Conservation (phyloP, 176 grass and related monocot species). For the Triticum urartu region DNA sequence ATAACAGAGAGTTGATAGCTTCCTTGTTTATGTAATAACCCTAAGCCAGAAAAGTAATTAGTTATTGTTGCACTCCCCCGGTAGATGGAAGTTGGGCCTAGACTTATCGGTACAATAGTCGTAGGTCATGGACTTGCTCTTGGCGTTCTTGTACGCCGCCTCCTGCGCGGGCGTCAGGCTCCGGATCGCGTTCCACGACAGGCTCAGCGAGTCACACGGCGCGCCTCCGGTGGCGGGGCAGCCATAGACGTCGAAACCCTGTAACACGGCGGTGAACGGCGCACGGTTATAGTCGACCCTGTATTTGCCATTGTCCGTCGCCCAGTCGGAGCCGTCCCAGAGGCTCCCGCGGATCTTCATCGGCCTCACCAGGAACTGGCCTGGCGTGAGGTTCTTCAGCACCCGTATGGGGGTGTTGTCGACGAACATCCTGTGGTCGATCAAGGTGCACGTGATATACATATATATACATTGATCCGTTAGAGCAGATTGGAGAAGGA, state of each 20-base stretch:
- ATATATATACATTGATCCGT: no score
- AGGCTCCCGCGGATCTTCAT: conserved; percentile 57
- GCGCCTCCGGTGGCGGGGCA: background rate
- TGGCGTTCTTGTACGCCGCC: conserved; percentile 47
- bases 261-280: conserved; percentile 52
- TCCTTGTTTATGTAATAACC: no score
- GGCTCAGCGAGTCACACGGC: conserved; percentile 29
- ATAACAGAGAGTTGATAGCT: background rate
- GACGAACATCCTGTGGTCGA: conserved; percentile 45
- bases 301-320: conserved; percentile 46
- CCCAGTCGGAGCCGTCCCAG: conserved; percentile 72
- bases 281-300: conserved; percentile 51
- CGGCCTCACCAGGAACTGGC: conserved; percentile 41
- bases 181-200: conserved; percentile 50
- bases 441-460: background rate
- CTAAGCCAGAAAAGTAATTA: background rate
- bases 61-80: conserved; percentile 34
- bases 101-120: conserved; percentile 51
- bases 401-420: conserved; percentile 57
- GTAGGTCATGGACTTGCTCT: conserved; percentile 43
- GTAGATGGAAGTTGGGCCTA: conserved; percentile 25
- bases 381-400: conserved; percentile 43
- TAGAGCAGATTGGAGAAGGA: no score
- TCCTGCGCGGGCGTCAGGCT: conserved; percentile 30
- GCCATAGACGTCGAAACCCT: conserved; percentile 44